These are phyloP conservation scores for Monosporascus sp. DNA, from an alignment of 2,329 filamentous ascomycete genomes.

Conservation along the genomic window DNA sequence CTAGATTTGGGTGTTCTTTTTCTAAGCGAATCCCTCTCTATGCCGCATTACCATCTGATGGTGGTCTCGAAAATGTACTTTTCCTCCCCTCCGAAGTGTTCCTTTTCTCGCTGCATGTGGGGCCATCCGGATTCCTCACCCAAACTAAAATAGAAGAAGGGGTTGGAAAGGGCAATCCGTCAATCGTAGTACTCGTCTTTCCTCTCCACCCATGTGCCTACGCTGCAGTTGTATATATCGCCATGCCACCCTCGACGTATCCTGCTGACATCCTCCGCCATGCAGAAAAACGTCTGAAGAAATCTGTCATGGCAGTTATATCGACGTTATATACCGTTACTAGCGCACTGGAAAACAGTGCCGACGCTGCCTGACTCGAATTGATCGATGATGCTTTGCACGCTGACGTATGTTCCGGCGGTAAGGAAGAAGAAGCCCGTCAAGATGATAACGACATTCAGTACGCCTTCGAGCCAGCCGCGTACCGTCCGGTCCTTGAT, in stretches of 20 bases:
- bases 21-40: not conserved
- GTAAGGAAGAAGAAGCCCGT: constrained; percentile 77
- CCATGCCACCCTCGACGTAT: not conserved
- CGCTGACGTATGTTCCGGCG: constrained; percentile 74
- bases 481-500: constrained; percentile 48
- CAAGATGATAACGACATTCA: constrained; percentile 69
- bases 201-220: not conserved
- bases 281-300: constrained; percentile 1
- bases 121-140: not conserved
- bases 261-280: not conserved
- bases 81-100: not conserved
- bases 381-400: constrained; percentile 69
- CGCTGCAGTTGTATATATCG: not conserved
- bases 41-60: not conserved
- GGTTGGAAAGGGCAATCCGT: not conserved
- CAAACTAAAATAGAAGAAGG: not conserved
- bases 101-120: not conserved
- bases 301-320: constrained; percentile 6
- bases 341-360: constrained; percentile 68
- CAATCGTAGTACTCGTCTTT: not conserved
- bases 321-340: constrained; percentile 52
- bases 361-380: constrained; percentile 62
- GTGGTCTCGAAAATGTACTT: not conserved
- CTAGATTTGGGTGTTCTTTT: not conserved
- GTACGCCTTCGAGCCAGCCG: constrained; percentile 47